These are phyloP conservation scores for Sphaceloma murrayae DNA, from an alignment of 2,329 filamentous ascomycete genomes.

Conservation along the genomic window DNA sequence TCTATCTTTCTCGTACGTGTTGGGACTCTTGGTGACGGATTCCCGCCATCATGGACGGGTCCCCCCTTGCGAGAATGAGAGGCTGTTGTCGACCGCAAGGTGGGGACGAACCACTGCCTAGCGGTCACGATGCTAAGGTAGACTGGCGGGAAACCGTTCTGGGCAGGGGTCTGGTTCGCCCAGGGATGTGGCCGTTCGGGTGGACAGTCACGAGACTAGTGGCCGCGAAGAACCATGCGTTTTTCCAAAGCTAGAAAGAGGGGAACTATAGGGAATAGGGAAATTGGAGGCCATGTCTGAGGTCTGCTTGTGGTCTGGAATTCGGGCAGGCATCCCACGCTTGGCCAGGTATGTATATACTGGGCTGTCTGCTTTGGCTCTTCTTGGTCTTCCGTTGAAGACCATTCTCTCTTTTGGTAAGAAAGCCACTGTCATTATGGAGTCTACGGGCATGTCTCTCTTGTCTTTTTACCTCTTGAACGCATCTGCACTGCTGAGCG, in stretches of 20 bases:
- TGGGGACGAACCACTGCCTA: too few relatives aligned
- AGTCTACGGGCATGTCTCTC: slow-evolving; percentile 5
- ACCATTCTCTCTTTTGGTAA: slow-evolving; percentile 5
- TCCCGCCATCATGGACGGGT: too few relatives aligned
- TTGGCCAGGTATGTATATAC: not conserved
- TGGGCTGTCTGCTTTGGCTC: not conserved
- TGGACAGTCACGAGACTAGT: not conserved
- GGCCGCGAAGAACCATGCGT: slow-evolving; percentile 1
- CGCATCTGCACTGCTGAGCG: slow-evolving; percentile 4
- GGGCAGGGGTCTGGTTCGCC: slow-evolving; percentile 9
- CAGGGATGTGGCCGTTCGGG: not conserved
- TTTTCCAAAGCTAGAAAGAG: not conserved
- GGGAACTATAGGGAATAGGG: slow-evolving; percentile 1
- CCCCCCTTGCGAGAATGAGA: too few relatives aligned
- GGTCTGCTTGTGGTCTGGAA: not conserved
- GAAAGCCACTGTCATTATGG: slow-evolving; percentile 11
- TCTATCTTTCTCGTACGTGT: too few relatives aligned
- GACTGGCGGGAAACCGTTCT: too few relatives aligned
- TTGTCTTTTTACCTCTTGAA: not conserved
- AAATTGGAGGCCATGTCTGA: not conserved
- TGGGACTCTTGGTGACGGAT: too few relatives aligned
- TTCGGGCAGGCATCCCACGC: slow-evolving; percentile 3
- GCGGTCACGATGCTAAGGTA: too few relatives aligned
- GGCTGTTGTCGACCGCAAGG: too few relatives aligned
- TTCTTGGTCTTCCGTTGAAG: not conserved